Evolutionary conservation across 1,284 basidiomycete genomes (phyloP).

Genomic region (Salmacisia buchloeana): DNA sequence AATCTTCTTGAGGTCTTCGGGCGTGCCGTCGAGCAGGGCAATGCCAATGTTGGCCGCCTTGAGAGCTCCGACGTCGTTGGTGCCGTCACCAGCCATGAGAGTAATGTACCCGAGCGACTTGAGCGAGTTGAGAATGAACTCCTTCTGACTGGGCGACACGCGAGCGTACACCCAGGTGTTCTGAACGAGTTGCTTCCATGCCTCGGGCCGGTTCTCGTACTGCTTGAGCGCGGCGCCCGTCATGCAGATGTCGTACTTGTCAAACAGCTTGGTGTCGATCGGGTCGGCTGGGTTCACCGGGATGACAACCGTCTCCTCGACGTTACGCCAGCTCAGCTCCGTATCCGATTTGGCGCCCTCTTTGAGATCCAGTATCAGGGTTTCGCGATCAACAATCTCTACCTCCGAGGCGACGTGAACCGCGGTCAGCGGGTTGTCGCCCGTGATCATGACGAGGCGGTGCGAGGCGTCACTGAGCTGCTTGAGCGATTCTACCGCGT

Average conservation of each 20-base stretch:
- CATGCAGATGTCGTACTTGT: slow-evolving; percentile 48
- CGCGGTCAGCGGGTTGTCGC: slow-evolving; percentile 50
- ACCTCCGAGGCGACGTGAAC: slow-evolving; percentile 47
- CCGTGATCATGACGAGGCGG: slow-evolving; percentile 50
- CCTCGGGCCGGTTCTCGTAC: slow-evolving; percentile 30
- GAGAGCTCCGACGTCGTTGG: slow-evolving; percentile 49
- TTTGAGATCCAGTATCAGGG: slow-evolving; percentile 40
- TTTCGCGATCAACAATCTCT: slow-evolving; percentile 48
- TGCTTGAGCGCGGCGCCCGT: slow-evolving; percentile 47
- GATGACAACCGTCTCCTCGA: slow-evolving; percentile 39
- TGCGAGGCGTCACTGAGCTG: slow-evolving; percentile 48
- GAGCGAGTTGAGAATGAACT: slow-evolving; percentile 46
- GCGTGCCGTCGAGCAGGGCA: slow-evolving; percentile 47
- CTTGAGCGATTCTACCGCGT: slow-evolving; percentile 41
- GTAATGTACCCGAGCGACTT: slow-evolving; percentile 46
- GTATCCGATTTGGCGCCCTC: slow-evolving; percentile 34
- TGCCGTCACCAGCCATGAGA: slow-evolving; percentile 50
- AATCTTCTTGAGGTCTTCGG: slow-evolving; percentile 45
- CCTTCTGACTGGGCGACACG: slow-evolving; percentile 48
- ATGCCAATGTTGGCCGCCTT: slow-evolving; percentile 50
- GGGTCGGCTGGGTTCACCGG: slow-evolving; percentile 29
- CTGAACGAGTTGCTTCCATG: slow-evolving; percentile 42
- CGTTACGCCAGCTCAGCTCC: slow-evolving; percentile 42
- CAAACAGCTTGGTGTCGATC: slow-evolving; percentile 43
- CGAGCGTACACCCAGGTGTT: slow-evolving; percentile 49